phyloP scores from a whole-genome alignment of 148 eudicot species.

The Rhododendron vialii region DNA sequence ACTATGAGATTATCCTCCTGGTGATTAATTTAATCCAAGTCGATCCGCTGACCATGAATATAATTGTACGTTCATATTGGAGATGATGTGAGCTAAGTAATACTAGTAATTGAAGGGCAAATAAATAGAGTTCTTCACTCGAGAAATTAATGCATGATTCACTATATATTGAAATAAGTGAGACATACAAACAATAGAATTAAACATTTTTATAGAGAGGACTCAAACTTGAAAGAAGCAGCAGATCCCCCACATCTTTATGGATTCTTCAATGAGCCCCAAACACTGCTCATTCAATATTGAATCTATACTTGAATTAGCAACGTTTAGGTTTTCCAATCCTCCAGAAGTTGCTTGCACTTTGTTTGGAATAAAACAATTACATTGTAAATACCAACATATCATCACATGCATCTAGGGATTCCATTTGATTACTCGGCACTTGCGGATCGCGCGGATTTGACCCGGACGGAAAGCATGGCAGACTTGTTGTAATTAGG shows the following conservation, averaged over 20 bases:
- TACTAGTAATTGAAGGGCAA: background rate
- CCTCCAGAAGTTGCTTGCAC: background rate
- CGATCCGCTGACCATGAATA: no score
- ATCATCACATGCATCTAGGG: background rate
- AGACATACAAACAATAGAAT: background rate
- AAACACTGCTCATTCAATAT: background rate
- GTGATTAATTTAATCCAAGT: no score
- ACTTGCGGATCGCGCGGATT: background rate
- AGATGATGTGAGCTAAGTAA: no score
- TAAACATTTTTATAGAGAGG: background rate
- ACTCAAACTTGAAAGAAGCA: background rate
- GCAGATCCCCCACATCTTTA: background rate
- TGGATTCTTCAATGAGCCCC: background rate
- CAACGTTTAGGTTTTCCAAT: conserved; percentile 6
- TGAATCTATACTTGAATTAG: background rate
- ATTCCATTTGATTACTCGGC: conserved; percentile 14
- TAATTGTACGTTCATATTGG: no score
- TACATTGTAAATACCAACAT: background rate
- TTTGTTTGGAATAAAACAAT: background rate
- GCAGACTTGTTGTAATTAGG: background rate
- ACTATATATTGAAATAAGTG: background rate
- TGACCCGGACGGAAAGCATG: background rate
- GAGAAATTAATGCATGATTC: background rate
- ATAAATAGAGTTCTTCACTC: background rate
- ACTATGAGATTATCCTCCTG: no score